phyloP scores from a whole-genome alignment of 148 eudicot species.

The Chenopodium album region DNA sequence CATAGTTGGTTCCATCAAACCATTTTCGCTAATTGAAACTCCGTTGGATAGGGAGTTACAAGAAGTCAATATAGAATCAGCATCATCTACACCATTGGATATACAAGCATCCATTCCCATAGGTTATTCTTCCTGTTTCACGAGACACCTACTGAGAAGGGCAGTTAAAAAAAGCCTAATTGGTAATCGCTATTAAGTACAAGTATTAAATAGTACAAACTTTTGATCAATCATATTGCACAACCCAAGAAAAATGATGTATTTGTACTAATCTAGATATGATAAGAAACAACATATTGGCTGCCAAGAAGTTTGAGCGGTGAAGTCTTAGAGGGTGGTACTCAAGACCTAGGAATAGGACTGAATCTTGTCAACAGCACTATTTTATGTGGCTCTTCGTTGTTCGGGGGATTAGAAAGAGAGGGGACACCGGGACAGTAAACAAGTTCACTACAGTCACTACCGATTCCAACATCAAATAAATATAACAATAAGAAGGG shows the following conservation, averaged over 20 bases:
- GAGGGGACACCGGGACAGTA: background rate
- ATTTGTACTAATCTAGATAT: background rate
- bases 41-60: constrained; percentile 3
- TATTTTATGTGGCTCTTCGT: background rate
- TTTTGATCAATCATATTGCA: background rate
- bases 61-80: background rate
- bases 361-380: background rate
- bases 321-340: background rate
- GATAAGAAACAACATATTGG: background rate
- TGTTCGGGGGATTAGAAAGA: background rate
- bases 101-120: constrained; percentile 24
- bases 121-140: background rate
- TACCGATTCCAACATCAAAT: background rate
- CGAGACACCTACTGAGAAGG: background rate
- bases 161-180: background rate
- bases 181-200: too few relatives aligned
- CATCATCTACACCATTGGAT: constrained; percentile 10
- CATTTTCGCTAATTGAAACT: constrained; percentile 22
- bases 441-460: background rate
- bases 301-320: background rate
- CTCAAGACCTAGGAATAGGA: background rate
- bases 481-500: background rate
- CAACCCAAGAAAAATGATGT: background rate
- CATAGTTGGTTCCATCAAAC: constrained; percentile 13
- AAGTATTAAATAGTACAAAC: too few relatives aligned